Base-by-base conservation (phyloP, 2,329 filamentous ascomycete species). In the Monosporascus sp. region DNA sequence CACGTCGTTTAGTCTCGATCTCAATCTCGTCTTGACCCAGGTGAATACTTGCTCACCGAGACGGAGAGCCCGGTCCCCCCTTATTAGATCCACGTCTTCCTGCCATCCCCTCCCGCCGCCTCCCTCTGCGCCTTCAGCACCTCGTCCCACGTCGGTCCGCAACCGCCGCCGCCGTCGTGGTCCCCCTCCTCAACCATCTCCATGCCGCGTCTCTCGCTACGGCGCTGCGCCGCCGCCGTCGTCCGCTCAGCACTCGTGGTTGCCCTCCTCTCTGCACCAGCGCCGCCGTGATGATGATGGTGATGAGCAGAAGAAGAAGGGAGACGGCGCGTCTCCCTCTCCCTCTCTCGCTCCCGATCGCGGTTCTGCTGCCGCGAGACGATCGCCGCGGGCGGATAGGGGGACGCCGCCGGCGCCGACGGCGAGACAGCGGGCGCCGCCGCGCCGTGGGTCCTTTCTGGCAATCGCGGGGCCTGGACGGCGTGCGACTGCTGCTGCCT, bases 141-240 rank as follows among this genome's bases (percentile, higher is more conserved):
- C 52, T 69, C 66, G 14, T 63, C 64, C 66, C 66, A 68, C 17
- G 66, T 68, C 51, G 65, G 65, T 3, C 65, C 62, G 48, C 58
- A 60, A 17, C 63, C 60, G 3, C 64, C 60, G 9, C 52, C 51
- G 50, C 37, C 44, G 53, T 55, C 40, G 56, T 31, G 9, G 28
- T 31, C 9, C 9, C 3, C 28, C 9, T 31, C 28, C 11, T 31
- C 28, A 11, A 14, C 28, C 28, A 14, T 31, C 28, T 31, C 28
- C 28, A 14, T 31, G 28, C 9, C 28, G 9, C 11, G 28, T 11
- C 28, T 14, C 4, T 31, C 28, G 28, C 28, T 14, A 31, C 4
- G 28, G 28, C 49, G 49, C 55, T 58, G 47, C 53, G 48, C 51
- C 28, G 28, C 11, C 28, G 28, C 11, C 9, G 28, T 31, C 8